A percentile compares a stretch with the other conserved stretches of the same genome.
These are phyloP conservation scores for Begonia peltatifolia DNA, from an alignment of 306 rosid genomes.

Conservation along the genomic window DNA sequence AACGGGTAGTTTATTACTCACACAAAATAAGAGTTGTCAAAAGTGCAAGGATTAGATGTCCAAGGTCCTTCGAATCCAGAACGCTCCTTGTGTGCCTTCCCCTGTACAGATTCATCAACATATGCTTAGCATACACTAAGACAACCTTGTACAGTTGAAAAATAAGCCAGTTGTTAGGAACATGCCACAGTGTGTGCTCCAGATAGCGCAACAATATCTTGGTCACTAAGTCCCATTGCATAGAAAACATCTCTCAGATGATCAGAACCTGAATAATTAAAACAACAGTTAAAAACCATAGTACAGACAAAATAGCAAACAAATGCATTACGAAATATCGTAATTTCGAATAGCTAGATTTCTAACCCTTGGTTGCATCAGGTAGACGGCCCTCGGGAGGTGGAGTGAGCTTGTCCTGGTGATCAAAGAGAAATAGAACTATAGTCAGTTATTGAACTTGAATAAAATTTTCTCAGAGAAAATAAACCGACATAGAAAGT, in stretches of 20 bases:
- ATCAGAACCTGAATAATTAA: conserved; percentile 46
- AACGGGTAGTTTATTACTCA: conserved; percentile 12
- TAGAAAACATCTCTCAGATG: conserved; percentile 80
- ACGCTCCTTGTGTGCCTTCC: conserved; percentile 93
- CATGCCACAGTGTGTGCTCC: conserved; percentile 88
- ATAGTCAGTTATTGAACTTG: too few relatives aligned
- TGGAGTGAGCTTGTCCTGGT: conserved; percentile 63
- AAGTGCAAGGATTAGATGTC: conserved; percentile 83
- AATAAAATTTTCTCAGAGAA: too few relatives aligned
- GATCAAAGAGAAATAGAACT: neutral
- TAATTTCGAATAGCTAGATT: neutral
- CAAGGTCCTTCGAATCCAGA: conserved; percentile 98
- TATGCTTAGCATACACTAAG: neutral
- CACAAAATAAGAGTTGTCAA: conserved; percentile 81
- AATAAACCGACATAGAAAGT: too few relatives aligned
- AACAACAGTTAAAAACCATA: neutral
- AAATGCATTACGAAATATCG: neutral
- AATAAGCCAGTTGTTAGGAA: neutral
- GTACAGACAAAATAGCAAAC: neutral
- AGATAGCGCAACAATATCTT: conserved; percentile 86
- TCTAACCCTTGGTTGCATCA: conserved; percentile 61
- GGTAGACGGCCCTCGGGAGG: conserved; percentile 98
- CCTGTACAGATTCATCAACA: conserved; percentile 25
- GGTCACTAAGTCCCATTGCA: conserved; percentile 79
- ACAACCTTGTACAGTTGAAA: neutral